A percentile compares a stretch with the other conserved stretches of the same genome.
Conservation (phyloP, 1,284 basidiomycete genomes). For the Ceratobasidium sp. region DNA sequence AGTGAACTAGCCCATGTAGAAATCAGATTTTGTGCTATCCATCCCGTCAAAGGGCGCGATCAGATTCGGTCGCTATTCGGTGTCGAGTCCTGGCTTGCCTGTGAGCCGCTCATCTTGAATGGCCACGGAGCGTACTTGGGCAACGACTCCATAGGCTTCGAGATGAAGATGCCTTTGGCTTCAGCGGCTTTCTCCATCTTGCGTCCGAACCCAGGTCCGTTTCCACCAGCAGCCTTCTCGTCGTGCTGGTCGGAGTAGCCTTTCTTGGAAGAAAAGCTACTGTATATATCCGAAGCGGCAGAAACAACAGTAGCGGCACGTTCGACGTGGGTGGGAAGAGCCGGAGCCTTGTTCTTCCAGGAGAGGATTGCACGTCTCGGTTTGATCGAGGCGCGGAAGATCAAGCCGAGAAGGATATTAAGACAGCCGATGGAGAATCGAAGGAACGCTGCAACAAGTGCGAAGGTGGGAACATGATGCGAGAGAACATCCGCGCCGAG, state of each 20-base stretch:
- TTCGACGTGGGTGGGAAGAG: slow-evolving; percentile 70
- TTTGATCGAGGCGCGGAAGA: slow-evolving; percentile 76
- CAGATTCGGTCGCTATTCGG: background rate
- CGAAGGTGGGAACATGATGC: slow-evolving; percentile 82
- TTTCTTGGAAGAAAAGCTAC: slow-evolving; percentile 61
- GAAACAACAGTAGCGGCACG: slow-evolving; percentile 62
- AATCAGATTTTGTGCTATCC: slow-evolving; percentile 58
- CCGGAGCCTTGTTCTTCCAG: slow-evolving; percentile 72
- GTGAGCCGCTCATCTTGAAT: background rate
- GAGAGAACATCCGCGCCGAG: slow-evolving; percentile 86
- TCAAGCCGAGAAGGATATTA: slow-evolving; percentile 83
- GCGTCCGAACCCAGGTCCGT: slow-evolving; percentile 79
- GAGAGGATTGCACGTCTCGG: slow-evolving; percentile 73
- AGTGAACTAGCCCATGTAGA: slow-evolving; percentile 59
- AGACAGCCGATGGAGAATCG: slow-evolving; percentile 87
- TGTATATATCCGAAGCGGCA: slow-evolving; percentile 60
- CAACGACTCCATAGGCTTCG: slow-evolving; percentile 71
- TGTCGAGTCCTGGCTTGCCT: background rate
- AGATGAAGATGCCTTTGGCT: slow-evolving; percentile 69
- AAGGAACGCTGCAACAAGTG: slow-evolving; percentile 87
- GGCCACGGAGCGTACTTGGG: slow-evolving; percentile 64
- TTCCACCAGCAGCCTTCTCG: slow-evolving; percentile 67
- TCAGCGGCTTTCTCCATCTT: slow-evolving; percentile 81
- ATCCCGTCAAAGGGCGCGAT: slow-evolving; percentile 49
- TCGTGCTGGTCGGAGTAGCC: slow-evolving; percentile 55